Percentiles rank a stretch among this genome's conserved stretches.
phyloP scores from a whole-genome alignment of 2,329 filamentous ascomycete species.

The Penicillium sp. region DNA sequence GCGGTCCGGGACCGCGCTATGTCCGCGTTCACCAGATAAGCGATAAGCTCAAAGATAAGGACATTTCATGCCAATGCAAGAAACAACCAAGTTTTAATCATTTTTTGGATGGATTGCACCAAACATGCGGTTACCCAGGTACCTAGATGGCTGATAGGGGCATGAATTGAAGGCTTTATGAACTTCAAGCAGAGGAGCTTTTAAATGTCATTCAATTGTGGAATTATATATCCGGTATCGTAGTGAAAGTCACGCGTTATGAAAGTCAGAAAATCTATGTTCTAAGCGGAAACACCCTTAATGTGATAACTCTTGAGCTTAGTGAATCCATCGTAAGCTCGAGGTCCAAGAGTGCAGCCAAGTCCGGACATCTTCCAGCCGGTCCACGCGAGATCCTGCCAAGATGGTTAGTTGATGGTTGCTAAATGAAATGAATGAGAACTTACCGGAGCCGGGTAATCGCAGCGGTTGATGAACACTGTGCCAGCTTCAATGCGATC shows the following conservation, averaged over 20 bases:
- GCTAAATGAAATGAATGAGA: not conserved
- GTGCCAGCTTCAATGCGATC: slow-evolving; percentile 85
- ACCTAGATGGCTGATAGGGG: not conserved
- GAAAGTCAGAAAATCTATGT: not conserved
- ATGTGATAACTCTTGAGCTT: slow-evolving; percentile 93
- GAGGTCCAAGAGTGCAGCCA: slow-evolving; percentile 80
- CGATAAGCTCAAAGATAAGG: not conserved
- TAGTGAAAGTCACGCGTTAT: not conserved
- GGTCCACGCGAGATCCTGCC: slow-evolving; percentile 84
- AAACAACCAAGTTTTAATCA: not conserved
- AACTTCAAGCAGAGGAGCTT: too few relatives aligned
- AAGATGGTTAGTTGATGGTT: slow-evolving; percentile 1
- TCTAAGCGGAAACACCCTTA: slow-evolving; percentile 39
- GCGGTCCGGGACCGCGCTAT: not conserved
- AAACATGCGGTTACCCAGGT: not conserved
- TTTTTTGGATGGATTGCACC: not conserved
- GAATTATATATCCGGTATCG: not conserved
- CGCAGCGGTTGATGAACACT: slow-evolving; percentile 89
- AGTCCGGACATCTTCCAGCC: slow-evolving; percentile 94
- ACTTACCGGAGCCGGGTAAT: slow-evolving; percentile 84
- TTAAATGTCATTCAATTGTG: not conserved
- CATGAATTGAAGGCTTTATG: not conserved
- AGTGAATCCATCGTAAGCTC: slow-evolving; percentile 88
- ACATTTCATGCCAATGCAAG: not conserved
- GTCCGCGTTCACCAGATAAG: not conserved